These are phyloP conservation scores for Oleoguttula mirabilis DNA, from an alignment of 495 filamentous ascomycete genomes.

Conservation along the genomic window DNA sequence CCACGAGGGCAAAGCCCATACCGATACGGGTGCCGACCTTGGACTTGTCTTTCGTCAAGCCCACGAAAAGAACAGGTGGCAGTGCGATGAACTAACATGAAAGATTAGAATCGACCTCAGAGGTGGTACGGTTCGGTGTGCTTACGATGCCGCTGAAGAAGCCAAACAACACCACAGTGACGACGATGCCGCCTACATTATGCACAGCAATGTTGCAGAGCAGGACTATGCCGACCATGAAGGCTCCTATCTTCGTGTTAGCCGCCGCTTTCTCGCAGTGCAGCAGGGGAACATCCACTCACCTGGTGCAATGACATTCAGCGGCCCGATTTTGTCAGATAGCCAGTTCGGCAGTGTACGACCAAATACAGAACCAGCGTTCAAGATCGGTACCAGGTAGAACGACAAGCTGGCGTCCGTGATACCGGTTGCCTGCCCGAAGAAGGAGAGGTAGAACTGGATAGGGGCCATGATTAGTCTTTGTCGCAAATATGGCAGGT, in stretches of 20 bases:
- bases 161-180: slow-evolving; percentile 16
- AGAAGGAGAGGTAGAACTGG: slow-evolving; percentile 26
- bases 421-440: slow-evolving; percentile 12
- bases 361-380: slow-evolving; percentile 25
- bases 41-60: slow-evolving; percentile 21
- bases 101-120: too few relatives aligned
- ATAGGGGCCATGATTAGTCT: too few relatives aligned
- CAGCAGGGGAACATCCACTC: too few relatives aligned
- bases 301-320: slow-evolving; percentile 23
- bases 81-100: slow-evolving; percentile 26
- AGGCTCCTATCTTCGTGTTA: too few relatives aligned
- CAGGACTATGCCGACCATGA: slow-evolving; percentile 20
- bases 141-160: slow-evolving; percentile 25
- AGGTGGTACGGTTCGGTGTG: too few relatives aligned
- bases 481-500: too few relatives aligned
- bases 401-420: slow-evolving; percentile 18
- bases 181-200: slow-evolving; percentile 16
- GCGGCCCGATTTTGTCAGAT: slow-evolving; percentile 21
- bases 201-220: slow-evolving; percentile 22
- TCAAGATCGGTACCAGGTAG: slow-evolving; percentile 24
- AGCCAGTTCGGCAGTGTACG: slow-evolving; percentile 24
- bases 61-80: slow-evolving; percentile 22
- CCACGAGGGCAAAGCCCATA: slow-evolving; percentile 21
- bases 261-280: too few relatives aligned
- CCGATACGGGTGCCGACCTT: slow-evolving; percentile 26